These are phyloP conservation scores for Alnus rubra DNA, from an alignment of 306 rosid species.

Conservation along the genomic window DNA sequence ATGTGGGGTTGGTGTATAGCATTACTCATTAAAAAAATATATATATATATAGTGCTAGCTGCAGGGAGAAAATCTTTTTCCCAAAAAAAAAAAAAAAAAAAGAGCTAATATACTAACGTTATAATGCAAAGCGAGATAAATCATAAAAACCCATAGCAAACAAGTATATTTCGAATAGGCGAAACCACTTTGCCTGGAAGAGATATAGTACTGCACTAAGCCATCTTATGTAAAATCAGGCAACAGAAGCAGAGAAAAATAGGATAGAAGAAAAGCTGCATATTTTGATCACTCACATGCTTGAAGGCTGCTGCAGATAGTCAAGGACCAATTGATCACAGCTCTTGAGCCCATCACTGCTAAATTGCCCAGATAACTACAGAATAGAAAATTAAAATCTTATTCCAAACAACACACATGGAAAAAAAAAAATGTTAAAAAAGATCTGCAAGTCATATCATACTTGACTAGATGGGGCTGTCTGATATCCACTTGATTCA, in stretches of 20 bases:
- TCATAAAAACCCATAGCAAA: too few relatives aligned
- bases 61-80: neutral
- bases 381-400: slow-evolving; percentile 24
- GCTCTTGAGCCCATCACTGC: slow-evolving; percentile 62
- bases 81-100: too few relatives aligned
- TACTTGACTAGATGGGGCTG: slow-evolving; percentile 56
- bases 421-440: neutral
- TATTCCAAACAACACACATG: slow-evolving; percentile 8
- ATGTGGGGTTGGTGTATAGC: too few relatives aligned
- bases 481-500: slow-evolving; percentile 47
- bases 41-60: too few relatives aligned
- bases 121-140: too few relatives aligned
- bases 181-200: neutral
- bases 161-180: too few relatives aligned
- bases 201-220: neutral
- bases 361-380: slow-evolving; percentile 58
- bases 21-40: too few relatives aligned
- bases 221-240: neutral
- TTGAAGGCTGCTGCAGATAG: slow-evolving; percentile 76
- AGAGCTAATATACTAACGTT: too few relatives aligned
- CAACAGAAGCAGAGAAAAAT: neutral
- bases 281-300: slow-evolving; percentile 53
- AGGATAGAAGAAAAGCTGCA: neutral
- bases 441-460: slow-evolving; percentile 14
- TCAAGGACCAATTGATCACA: slow-evolving; percentile 70